These are phyloP conservation scores for Euphrasia confusa DNA, from an alignment of 257 asterid genomes.

Conservation along the genomic window DNA sequence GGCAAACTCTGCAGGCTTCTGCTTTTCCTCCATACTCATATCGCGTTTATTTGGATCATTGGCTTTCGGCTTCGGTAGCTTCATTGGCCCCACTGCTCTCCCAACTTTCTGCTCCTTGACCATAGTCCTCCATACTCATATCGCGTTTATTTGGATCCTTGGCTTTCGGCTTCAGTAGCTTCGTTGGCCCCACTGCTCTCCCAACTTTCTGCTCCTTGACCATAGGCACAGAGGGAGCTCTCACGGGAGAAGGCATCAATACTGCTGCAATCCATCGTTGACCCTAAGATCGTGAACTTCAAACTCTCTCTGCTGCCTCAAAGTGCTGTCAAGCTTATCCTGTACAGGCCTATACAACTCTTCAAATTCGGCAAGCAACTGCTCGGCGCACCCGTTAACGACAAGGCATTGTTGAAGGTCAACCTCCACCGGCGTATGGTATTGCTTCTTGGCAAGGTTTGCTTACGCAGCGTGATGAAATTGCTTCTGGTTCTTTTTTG, in stretches of 20 bases:
- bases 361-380: constrained; percentile 56
- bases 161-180: constrained; percentile 89
- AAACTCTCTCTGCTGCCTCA: constrained; percentile 30
- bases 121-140: constrained; percentile 86
- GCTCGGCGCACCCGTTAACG: constrained; percentile 61
- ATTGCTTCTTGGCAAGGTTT: constrained; percentile 49
- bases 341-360: constrained; percentile 67
- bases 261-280: constrained; percentile 29
- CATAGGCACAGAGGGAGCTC: constrained; percentile 42
- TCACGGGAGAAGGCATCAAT: constrained; percentile 54
- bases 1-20: constrained; percentile 87
- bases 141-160: constrained; percentile 84
- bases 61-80: constrained; percentile 90
- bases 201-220: constrained; percentile 34
- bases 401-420: constrained; percentile 81
- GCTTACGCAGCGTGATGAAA: constrained; percentile 48
- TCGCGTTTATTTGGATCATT: constrained; percentile 84
- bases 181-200: constrained; percentile 28
- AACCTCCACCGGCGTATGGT: constrained; percentile 52
- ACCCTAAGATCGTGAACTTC: constrained; percentile 27
- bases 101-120: constrained; percentile 34
- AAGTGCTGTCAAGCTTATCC: constrained; percentile 34
- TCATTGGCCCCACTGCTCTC: constrained; percentile 28
- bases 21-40: constrained; percentile 93
- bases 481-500: constrained; percentile 76